Base-by-base conservation (phyloP, 2,329 filamentous ascomycete genomes). In the Venturia asperata region DNA sequence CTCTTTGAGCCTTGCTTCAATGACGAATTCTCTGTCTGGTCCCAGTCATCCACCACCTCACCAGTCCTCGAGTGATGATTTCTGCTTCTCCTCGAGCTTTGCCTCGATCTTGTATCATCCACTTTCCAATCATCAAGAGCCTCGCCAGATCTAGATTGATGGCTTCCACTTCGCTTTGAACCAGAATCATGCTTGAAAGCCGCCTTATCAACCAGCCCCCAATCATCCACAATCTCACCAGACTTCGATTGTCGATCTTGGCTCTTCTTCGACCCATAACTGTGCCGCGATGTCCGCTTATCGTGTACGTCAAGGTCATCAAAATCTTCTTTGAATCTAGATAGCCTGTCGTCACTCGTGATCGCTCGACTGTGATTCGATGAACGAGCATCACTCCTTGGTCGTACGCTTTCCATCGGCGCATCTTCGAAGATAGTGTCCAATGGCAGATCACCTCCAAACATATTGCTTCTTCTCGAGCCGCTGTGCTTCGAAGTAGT, bases 351-450 rank as follows among this genome's bases (percentile, higher is more conserved):
- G n/a, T 58, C 52, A 37, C 52, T 37, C 52, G n/a, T 58, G 1
- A 19, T 27, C 10, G 30, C 27, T 37, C 11, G 52, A 37, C 52
- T 37, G 19, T 19, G 30, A n/a, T n/a, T 58, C 10, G 52, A 58
- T 4, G 30, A 34, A 58, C 52, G 47, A 52, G 13, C 21, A 52
- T 52, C 47, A 10, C n/a, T 52, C 4, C 19, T 34, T 13, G 9
- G 27, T 58, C 30, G 3, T n/a, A 7, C 17, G 37, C 60, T 47
- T 21, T 43, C 37, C 13, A 43, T n/a, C 6, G 60, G 60, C 27
- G 39, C 60, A 34, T 62, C 42, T 39, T 62, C 60, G n/a, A 62
- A 42, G 17, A 62, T 62, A 6, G 60, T 62, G 39, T 62, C 39
- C 5, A 62, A n/a, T 10, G 60, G 60, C 4, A 43, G 2, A n/a